Evolutionary conservation across 2,329 filamentous ascomycete genomes (phyloP), one percentile per base, ranked within the genome.

Genomic region (Westerdykella aurantiaca): DNA sequence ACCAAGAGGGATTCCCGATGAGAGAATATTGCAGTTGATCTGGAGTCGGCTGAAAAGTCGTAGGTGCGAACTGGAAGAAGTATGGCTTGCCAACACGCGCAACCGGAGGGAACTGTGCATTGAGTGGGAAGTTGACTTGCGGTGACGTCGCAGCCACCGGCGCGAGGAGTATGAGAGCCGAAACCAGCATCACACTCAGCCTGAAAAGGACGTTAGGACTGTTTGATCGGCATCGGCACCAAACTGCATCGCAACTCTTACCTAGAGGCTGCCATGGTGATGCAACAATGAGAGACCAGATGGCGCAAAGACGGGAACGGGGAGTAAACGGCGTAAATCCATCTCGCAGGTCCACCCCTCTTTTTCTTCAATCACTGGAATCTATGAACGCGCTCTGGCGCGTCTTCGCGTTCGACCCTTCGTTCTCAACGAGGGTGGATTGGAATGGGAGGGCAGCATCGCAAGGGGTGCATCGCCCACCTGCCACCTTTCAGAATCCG

Each of bases 31-130:
- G 77, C 40, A 89, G 76, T 34, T 72, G 59, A 10, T 63, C 59
- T 29, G 69, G 69, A 34, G 70, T 66, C 13, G 85, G 84, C 12
- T 74, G 72, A 67, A 95, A 95, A 0, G 88, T 95, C 33, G 82
- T 81, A 13, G 74, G 67, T 9, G 86, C 84, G 57, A 95, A 86
- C 23, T 78, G 73, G 58, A 90, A 88, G 9, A 73, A 78, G 66
- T 88, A 93, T 2, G 75, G 73, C 55, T 83, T 61, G 34, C 77
- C 78, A 46, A 86, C 73, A 51, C 85, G 78, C 16, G 87, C 88
- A 42, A 90, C 83, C 3, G 85, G 83, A 25, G 88, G 88, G 1
- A 94, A 77, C 65, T 95, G 89, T 2, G 86, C 82, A 67, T 93
- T 94, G 65, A 95, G 75, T 1, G 88, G 88, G 55, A 90, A 91